Evolutionary conservation across 805 yeast species (phyloP), one percentile per base, ranked within the genome.

Genomic region (Cyberlindnera maritima): DNA sequence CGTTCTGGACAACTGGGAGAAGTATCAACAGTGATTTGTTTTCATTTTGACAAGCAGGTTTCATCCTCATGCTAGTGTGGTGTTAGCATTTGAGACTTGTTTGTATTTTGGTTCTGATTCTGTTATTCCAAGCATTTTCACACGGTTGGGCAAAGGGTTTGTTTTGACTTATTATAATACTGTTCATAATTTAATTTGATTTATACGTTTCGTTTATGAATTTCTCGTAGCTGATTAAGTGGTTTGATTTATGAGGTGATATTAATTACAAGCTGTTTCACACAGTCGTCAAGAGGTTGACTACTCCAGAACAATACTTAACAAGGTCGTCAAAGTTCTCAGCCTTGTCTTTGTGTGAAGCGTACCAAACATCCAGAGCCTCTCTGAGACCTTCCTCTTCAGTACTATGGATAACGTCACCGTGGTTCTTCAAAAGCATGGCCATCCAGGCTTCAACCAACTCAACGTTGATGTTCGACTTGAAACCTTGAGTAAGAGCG

Each of bases 1-100:
- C 42, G 87, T 94, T 59, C 72, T 94, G 56, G 97, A 94, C 55
- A 89, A 90, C 79, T 94, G 99, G 99, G 97, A 89, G 63, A 74
- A 78, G 58, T 92, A 86, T 68, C 82, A 28, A 11, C 31, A 76
- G 53, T 55, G 43, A 48, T 20, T 35, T 25, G 5, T 42, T 21
- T 15, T n/a, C 20, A 37, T 12, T 26, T 4, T 23, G 20, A 28
- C n/a, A 25, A 20, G 20, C 35, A 2, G 39, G 34, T 21, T 17
- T n/a, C 17, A 6, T 23, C 10, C 25, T 14, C 29, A 17, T 45
- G 48, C 52, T 48, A 58, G 61, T 58, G 61, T 58, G 61, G 61
- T 58, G 61, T 58, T 58, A 47, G 52, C 46, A 33, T 29, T 20
- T 46, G 25, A 23, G 19, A n/a, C 21, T 34, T 21, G 18, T 21